Base-by-base conservation (phyloP, 257 asterid species). In the Catharanthus roseus region DNA sequence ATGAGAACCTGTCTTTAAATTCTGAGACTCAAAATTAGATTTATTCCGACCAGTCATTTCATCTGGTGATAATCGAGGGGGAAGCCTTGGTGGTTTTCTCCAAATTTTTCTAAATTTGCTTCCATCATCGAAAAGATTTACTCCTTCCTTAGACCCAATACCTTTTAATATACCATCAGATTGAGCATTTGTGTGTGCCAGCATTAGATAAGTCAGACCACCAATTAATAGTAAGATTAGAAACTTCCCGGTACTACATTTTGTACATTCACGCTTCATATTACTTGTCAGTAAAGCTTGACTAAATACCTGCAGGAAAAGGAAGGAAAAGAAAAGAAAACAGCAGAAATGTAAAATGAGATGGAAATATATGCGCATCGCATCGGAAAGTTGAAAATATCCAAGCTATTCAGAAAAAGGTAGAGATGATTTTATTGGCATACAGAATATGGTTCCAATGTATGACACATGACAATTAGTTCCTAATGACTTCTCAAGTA, bases 1-100 rank as follows among this genome's bases (percentile, higher is more conserved):
- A 68, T 83, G 82, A 44, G 81, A 80, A 29, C 83, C 86, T 33
- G 74, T 73, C 41, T 78, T 81, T 34, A 64, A 54, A 70, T 74
- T 79, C 69, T 58, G 75, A n/a, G 77, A 41, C 62, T 67, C 75
- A 61, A 69, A 82, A 72, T 79, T 77, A 1, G 95, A 75, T 24
- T 67, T 79, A 72, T 83, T 86, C 78, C 86, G 77, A 55, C 75
- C 67, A 77, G 64, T 60, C 69, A 95, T 90, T 77, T 95, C 93
- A 78, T 95, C 99, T 6, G 97, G 99, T 0, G 97, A 82, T 70
- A 95, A 77, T 26, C 85, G 83, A 65, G 99, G 97, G 70, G 97
- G 96, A 77, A 90, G 96, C 81, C 91, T 86, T 0, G 95, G 96
- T 23, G 87, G 88, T 79, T 85, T 91, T 78, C 90, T 89, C 97